Evolutionary conservation across 1,139 yeast genomes (phyloP), one percentile per base, ranked within the genome.

Genomic region (Geotrichum citri-aurantii): DNA sequence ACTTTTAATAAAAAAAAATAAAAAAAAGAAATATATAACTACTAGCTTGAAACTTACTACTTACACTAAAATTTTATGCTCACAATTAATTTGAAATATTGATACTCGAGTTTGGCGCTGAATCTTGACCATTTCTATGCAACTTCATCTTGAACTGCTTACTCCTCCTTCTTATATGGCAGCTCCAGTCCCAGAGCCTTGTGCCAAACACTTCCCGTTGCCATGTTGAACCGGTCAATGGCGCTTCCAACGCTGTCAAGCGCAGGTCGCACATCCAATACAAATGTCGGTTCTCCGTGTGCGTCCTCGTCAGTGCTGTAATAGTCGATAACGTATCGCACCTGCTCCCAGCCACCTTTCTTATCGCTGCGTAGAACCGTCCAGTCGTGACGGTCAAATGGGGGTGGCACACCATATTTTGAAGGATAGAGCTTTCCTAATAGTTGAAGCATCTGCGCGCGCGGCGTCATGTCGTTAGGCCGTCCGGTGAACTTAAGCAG

Each of bases 381-480:
- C 99, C 99, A 95, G 74, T 95, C 99, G 69, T 95, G 99, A 72
- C 99, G 84, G 73, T 95, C 99, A 69, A 95, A 95, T 6, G 99
- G 99, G 4, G 95, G 89, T 61, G 86, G 86, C 0, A 85, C 76
- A 62, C 84, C 87, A 74, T 84, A 92, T 17, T 81, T 79, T 19
- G 79, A 76, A 0, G 99, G 98, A 75, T 86, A 87, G 2, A 85
- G 50, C 64, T 81, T 80, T 7, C 95, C 87, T 62, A 93, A 72
- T 64, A 77, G 72, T 65, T 88, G 81, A 68, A 85, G 84, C 77
- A 83, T 74, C 63, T 81, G 78, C 0, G 99, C 99, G 58, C 96
- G 79, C n/a, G 99, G 99, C 1, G 93, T 82, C 65, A 88, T 69
- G 60, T 90, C 92, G 64, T 87, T 81, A 0, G 99, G 98, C 66